A percentile compares a stretch with the other conserved stretches of the same genome.
Conservation (phyloP, 2,329 filamentous ascomycete species). For the Eutypella sp. region DNA sequence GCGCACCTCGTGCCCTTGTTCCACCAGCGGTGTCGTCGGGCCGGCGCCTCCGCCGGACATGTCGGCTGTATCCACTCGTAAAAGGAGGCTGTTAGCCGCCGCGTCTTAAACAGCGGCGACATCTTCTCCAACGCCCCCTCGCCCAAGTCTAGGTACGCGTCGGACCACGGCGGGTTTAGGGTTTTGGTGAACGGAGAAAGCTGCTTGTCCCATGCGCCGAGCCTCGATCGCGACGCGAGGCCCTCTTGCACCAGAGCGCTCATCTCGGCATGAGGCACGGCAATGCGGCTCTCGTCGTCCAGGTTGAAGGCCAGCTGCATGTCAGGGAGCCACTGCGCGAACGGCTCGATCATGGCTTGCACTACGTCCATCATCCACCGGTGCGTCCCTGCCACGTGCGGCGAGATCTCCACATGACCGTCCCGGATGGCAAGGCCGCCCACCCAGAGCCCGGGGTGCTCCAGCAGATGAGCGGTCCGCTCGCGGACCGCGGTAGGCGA, state of each 20-base stretch:
- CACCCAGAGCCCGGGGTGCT: conserved; percentile 23
- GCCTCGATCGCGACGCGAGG: conserved; percentile 13
- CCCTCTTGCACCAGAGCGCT: conserved; percentile 28
- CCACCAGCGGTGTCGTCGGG: conserved; percentile 35
- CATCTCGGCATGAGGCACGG: conserved; percentile 38
- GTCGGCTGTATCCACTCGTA: conserved; percentile 31
- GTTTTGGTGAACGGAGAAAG: conserved; percentile 15
- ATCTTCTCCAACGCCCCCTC: conserved; percentile 18
- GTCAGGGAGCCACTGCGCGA: conserved; percentile 41
- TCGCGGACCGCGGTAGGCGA: conserved; percentile 55
- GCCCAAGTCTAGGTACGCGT: conserved; percentile 17
- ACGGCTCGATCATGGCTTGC: conserved; percentile 33
- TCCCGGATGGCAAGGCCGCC: conserved; percentile 29
- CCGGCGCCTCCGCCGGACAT: conserved; percentile 43
- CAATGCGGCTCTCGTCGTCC: conserved; percentile 45
- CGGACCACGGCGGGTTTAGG: conserved; percentile 18
- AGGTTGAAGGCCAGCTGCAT: conserved; percentile 50
- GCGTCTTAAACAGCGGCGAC: conserved; percentile 20
- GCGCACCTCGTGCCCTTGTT: conserved; percentile 30
- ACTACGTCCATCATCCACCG: conserved; percentile 34
- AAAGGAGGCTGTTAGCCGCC: conserved; percentile 28
- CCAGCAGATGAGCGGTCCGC: conserved; percentile 33
- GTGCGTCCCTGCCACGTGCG: conserved; percentile 28
- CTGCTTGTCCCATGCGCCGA: conserved; percentile 20
- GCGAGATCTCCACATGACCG: conserved; percentile 24